Conservation (phyloP, 495 filamentous ascomycete genomes). For the Symbiotaphrina buchneri region DNA sequence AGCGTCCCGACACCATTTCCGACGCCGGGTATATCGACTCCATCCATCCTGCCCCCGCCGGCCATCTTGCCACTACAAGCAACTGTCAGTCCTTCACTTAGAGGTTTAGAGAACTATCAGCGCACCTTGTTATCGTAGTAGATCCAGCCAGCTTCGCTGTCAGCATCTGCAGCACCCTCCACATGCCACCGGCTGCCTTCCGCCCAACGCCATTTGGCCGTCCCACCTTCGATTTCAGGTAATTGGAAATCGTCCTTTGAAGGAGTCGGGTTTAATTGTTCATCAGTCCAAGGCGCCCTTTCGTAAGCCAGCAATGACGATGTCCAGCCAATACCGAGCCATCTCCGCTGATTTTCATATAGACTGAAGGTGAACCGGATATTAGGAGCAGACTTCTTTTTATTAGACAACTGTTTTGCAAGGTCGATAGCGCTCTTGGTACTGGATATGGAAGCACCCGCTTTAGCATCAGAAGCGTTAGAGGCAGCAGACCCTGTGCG, state of each 20-base stretch:
- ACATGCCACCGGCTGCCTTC: slow-evolving; percentile 67
- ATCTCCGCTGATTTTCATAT: slow-evolving; percentile 90
- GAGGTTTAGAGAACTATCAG: slow-evolving; percentile 2
- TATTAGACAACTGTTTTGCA: too few relatives aligned
- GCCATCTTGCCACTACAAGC: slow-evolving; percentile 71
- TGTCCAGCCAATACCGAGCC: slow-evolving; percentile 92
- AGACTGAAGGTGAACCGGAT: slow-evolving; percentile 91
- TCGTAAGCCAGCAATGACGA: slow-evolving; percentile 75
- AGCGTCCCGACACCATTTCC: slow-evolving; percentile 93
- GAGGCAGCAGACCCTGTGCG: neutral
- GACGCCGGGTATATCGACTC: slow-evolving; percentile 79
- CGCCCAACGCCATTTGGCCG: slow-evolving; percentile 77
- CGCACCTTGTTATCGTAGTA: slow-evolving; percentile 94
- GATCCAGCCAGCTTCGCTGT: slow-evolving; percentile 67
- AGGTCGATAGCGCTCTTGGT: neutral
- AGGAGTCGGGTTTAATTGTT: slow-evolving; percentile 65
- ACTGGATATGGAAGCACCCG: too few relatives aligned
- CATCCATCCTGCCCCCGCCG: slow-evolving; percentile 73
- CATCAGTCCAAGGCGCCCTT: slow-evolving; percentile 80
- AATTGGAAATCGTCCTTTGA: slow-evolving; percentile 65
- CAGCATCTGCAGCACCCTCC: slow-evolving; percentile 36
- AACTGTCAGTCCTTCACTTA: neutral
- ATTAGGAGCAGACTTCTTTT: too few relatives aligned
- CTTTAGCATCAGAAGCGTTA: too few relatives aligned
- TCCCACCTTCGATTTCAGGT: slow-evolving; percentile 64